A percentile compares a stretch with the other conserved stretches of the same genome.
These are phyloP conservation scores for Boeremia lycopersici DNA, from an alignment of 2,329 filamentous ascomycete genomes.

Conservation along the genomic window DNA sequence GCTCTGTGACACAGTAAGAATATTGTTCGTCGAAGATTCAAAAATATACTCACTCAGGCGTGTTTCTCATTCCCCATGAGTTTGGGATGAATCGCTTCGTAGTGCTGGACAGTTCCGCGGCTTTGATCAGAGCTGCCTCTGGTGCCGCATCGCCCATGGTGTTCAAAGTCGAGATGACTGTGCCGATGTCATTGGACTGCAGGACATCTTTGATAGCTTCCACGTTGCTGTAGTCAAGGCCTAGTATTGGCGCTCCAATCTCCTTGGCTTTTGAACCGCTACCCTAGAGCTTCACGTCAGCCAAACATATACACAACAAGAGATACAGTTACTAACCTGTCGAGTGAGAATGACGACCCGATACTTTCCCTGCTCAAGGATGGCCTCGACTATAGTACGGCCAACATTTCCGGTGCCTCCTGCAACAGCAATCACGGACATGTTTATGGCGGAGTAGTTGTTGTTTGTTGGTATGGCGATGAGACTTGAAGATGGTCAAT, in stretches of 20 bases:
- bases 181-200: constrained; percentile 15
- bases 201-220: constrained; percentile 10
- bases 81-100: constrained; percentile 28
- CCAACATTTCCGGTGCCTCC: constrained; percentile 29
- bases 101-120: constrained; percentile 6
- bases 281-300: not conserved
- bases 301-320: not conserved
- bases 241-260: constrained; percentile 7
- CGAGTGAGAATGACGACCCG: constrained; percentile 11
- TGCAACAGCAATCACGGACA: constrained; percentile 21
- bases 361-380: not conserved
- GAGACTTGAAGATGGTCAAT: not conserved
- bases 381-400: constrained; percentile 21
- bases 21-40: not conserved
- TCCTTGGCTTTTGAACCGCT: constrained; percentile 4
- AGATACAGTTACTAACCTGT: not conserved
- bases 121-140: constrained; percentile 20
- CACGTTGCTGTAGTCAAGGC: constrained; percentile 14
- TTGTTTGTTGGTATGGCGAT: not conserved
- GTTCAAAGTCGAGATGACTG: constrained; percentile 19
- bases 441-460: not conserved
- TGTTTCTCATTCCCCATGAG: constrained; percentile 19
- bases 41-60: constrained; percentile 16
- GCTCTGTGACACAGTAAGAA: not conserved
- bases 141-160: not conserved